Evolutionary conservation across 495 filamentous ascomycete species (phyloP).

Genomic region (Penicillium herquei): DNA sequence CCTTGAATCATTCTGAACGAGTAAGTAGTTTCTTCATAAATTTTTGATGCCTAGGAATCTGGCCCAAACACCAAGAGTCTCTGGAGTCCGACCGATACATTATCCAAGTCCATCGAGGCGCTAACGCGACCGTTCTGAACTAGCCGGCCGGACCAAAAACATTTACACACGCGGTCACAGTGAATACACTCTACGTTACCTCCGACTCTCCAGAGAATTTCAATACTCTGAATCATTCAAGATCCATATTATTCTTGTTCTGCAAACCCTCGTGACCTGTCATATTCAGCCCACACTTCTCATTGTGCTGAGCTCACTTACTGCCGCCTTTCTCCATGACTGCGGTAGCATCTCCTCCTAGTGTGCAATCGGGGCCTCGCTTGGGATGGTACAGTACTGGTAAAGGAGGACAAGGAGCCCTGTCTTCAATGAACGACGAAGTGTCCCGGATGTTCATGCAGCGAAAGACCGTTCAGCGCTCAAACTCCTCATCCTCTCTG

Average conservation of each 20-base stretch:
- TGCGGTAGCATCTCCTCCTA: conserved; percentile 91
- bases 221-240: not conserved
- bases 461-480: conserved; percentile 78
- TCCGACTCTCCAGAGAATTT: not conserved
- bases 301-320: conserved; percentile 12
- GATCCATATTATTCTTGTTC: not conserved
- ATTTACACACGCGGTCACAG: conserved; percentile 6
- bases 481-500: conserved; percentile 84
- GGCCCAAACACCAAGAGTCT: conserved; percentile 1
- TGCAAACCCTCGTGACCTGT: not conserved
- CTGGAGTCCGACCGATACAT: not conserved
- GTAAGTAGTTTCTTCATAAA: conserved; percentile 12
- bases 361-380: conserved; percentile 71
- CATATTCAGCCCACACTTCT: conserved; percentile 4
- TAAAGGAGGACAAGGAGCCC: conserved; percentile 71
- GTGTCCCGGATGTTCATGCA: conserved; percentile 84
- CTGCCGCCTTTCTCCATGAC: conserved; percentile 70
- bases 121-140: conserved; percentile 30
- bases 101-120: conserved; percentile 8
- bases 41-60: not conserved
- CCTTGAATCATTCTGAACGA: conserved; percentile 5
- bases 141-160: conserved; percentile 20
- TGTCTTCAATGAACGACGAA: conserved; percentile 86
- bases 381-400: conserved; percentile 59
- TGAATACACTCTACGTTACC: not conserved